Evolutionary conservation across 768 basidiomycete genomes (phyloP), one percentile per base, ranked within the genome.

Genomic region (Royoungia palumana): DNA sequence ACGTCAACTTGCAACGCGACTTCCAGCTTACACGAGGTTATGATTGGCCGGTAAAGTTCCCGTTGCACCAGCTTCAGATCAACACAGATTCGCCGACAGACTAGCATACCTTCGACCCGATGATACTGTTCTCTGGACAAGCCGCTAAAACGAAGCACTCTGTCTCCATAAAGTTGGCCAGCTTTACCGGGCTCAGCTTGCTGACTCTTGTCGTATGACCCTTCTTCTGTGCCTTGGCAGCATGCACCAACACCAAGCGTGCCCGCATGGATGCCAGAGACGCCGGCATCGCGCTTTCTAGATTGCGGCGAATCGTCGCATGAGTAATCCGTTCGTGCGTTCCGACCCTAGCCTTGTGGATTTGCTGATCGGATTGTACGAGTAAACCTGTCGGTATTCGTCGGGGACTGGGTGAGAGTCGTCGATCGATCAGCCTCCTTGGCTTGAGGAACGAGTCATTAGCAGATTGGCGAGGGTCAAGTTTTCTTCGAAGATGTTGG

Each of bases 141-240:
- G 94, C 94, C 4, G 96, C 89, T 49, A 96, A 76, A 16, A 97
- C 86, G 60, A 93, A 98, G 60, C 94, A 95, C 62, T 97, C 95
- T 41, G 98, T 85, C 65, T 97, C 94, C 60, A 89, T 78, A 66
- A 97, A 98, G 68, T 98, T 99, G 9, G 85, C 95, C 19, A 98
- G 77, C 60, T 98, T 98, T 7, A 93, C 80, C 0, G 96, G 94
- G 57, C 91, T 96, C 40, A 96, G 79, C 68, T 95, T 93, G 32
- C 96, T 95, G 0, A 99, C 94, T 45, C 84, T 89, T 56, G 98
- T 82, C 2, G 95, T 97, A 69, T 98, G 98, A 52, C 81, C 82
- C 66, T 98, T 98, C 72, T 94, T 95, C 51, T 78, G 80, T 1
- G 81, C 75, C 34, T 73, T 75, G 1, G 75, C 65, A 27, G 41